Evolutionary conservation across 306 rosid species (phyloP).

Genomic region (Corylus heterophylla): DNA sequence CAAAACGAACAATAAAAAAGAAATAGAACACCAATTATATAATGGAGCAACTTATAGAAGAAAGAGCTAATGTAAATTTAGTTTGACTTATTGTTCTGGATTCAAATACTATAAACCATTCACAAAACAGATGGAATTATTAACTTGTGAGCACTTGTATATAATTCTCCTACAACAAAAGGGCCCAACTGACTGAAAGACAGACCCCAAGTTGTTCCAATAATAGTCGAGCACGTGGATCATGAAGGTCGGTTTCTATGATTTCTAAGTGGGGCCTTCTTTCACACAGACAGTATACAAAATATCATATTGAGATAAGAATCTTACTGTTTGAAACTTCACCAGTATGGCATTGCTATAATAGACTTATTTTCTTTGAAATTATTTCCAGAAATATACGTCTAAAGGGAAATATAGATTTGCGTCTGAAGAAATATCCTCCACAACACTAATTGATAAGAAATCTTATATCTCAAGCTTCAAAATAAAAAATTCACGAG

Average conservation of each 20-base stretch:
- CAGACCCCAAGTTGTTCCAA: background rate
- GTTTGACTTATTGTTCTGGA: background rate
- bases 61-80: background rate
- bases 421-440: background rate
- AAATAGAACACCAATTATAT: background rate
- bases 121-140: background rate
- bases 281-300: background rate
- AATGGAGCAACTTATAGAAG: background rate
- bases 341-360: background rate
- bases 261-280: background rate
- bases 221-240: background rate
- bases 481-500: background rate
- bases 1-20: slow-evolving; percentile 2
- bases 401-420: slow-evolving; percentile 2
- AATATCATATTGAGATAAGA: background rate
- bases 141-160: background rate
- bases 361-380: background rate
- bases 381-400: background rate
- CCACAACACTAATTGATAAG: background rate
- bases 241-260: background rate
- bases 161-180: background rate
- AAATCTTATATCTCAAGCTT: background rate
- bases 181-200: background rate
- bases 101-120: background rate
- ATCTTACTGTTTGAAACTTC: background rate